Evolutionary conservation across 257 asterid genomes (phyloP), one percentile per base, ranked within the genome.

Genomic region (Agastache rugosa): DNA sequence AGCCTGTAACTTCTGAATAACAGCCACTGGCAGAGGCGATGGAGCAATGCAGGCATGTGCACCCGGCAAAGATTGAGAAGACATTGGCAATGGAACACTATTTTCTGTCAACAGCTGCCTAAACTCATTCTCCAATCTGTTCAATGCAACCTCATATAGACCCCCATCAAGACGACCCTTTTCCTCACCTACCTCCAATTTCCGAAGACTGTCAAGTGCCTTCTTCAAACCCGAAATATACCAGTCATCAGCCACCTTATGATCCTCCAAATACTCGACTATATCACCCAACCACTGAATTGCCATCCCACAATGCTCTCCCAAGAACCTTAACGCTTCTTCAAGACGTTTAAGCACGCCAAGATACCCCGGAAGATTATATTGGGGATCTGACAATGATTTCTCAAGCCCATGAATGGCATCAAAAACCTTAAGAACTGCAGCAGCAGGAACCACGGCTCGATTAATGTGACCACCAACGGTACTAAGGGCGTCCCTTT

Each of bases 401-500:
- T 89, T 93, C 70, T 91, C 98, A 29, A 93, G 90, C 34, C 96
- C 97, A 65, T 87, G 96, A 71, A 93, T 89, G 29, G 97, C 96
- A 75, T 93, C 98, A 70, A 93, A 91, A 51, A 93, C 98, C 88
- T 93, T 93, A 27, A 93, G 96, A 75, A 91, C 97, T 0, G 97
- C 91, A 56, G 98, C 82, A 34, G 97, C 97, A 10, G 98, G 97
- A 63, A 91, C 97, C 63, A 93, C 89, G 5, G 96, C 97, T 56
- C 97, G 82, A 73, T 90, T 88, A 12, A 93, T 93, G 78, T 93
- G 96, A 45, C 92, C 96, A 20, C 96, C 91, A 54, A 87, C 96
- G 5, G 90, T 85, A 53, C 71, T 34, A 34, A 93, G 90, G 64
- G 90, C 91, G 27, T 90, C 97, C 12, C 54, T 70, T 7, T 79